phyloP scores from a whole-genome alignment of 2,329 filamentous ascomycete species.

The Cytospora chrysosperma region DNA sequence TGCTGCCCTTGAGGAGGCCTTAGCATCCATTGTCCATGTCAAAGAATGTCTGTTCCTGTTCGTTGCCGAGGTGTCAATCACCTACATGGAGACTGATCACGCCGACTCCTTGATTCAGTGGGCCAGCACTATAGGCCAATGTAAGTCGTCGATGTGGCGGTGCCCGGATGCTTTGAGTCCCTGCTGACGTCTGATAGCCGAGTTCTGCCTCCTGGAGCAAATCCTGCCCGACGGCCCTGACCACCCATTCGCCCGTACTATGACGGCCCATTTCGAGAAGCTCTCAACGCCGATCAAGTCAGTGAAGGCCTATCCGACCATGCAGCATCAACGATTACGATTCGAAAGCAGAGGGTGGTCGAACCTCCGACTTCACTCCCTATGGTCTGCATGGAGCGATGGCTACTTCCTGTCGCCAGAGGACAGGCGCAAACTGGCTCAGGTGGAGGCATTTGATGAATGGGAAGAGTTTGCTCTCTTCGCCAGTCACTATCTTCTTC shows the following conservation, averaged over 20 bases:
- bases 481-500: constrained; percentile 77
- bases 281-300: constrained; percentile 76
- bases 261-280: constrained; percentile 82
- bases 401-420: constrained; percentile 60
- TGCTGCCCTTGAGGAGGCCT: constrained; percentile 54
- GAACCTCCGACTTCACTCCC: constrained; percentile 59
- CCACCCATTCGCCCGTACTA: constrained; percentile 83
- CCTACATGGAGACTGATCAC: constrained; percentile 76
- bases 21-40: constrained; percentile 59
- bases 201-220: constrained; percentile 86
- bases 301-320: constrained; percentile 66
- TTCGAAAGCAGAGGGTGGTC: constrained; percentile 71
- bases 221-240: constrained; percentile 73
- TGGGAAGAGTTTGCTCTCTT: constrained; percentile 94
- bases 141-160: constrained; percentile 40
- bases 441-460: constrained; percentile 84
- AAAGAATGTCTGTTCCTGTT: constrained; percentile 68
- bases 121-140: constrained; percentile 68
- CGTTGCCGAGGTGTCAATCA: constrained; percentile 85
- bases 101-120: constrained; percentile 75
- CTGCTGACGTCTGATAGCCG: constrained; percentile 47
- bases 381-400: constrained; percentile 83
- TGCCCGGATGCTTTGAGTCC: not conserved
- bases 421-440: constrained; percentile 63
- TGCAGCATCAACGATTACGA: constrained; percentile 64